phyloP scores from a whole-genome alignment of 768 basidiomycete genomes.

The Albatrellus ellisii region DNA sequence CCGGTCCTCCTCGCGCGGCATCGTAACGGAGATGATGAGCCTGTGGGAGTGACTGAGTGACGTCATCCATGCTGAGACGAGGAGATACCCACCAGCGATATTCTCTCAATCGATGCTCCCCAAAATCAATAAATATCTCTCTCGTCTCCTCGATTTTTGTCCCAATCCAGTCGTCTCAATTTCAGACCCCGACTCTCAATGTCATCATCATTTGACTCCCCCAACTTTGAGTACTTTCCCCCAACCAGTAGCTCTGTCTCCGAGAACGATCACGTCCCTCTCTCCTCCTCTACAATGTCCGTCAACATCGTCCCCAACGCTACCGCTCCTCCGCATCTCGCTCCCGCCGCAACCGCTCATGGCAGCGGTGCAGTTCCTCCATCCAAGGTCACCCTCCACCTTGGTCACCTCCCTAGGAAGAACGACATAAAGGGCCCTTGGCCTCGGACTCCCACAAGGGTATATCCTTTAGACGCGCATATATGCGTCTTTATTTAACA shows the following conservation, averaged over 20 bases:
- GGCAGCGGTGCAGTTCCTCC: slow-evolving; percentile 20
- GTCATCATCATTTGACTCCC: slow-evolving; percentile 6
- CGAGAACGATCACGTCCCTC: slow-evolving; percentile 10
- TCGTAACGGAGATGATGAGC: too few relatives aligned
- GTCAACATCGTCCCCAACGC: slow-evolving; percentile 8
- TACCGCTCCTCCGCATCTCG: slow-evolving; percentile 14
- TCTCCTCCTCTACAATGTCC: slow-evolving; percentile 9
- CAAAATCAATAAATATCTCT: too few relatives aligned
- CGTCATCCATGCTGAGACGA: too few relatives aligned
- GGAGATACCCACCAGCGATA: too few relatives aligned
- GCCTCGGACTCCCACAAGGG: slow-evolving; percentile 65
- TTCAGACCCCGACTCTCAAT: neutral
- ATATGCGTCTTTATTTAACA: neutral
- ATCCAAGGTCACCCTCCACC: slow-evolving; percentile 53
- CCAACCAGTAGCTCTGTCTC: slow-evolving; percentile 20
- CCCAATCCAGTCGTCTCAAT: neutral
- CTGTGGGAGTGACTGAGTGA: too few relatives aligned
- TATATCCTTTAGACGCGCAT: too few relatives aligned
- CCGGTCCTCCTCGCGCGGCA: too few relatives aligned
- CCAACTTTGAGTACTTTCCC: slow-evolving; percentile 22
- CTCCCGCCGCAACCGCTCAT: slow-evolving; percentile 2
- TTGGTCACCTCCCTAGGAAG: slow-evolving; percentile 64
- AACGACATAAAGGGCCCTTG: slow-evolving; percentile 59
- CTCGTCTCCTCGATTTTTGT: too few relatives aligned
- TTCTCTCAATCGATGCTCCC: too few relatives aligned